These are phyloP conservation scores for Pugionium cornutum DNA, from an alignment of 345 rosid species.

Conservation along the genomic window DNA sequence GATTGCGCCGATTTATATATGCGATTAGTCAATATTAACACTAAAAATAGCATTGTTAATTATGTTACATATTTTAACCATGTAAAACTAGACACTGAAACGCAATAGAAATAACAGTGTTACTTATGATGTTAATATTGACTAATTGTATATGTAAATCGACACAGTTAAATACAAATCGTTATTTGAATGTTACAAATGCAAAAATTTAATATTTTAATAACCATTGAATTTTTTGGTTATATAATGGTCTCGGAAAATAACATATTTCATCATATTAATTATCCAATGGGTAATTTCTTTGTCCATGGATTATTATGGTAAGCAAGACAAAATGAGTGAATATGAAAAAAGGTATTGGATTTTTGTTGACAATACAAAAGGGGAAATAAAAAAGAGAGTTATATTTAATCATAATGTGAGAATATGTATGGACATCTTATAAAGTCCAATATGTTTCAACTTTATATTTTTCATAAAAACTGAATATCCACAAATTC, in stretches of 20 bases:
- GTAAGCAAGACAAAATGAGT: slow-evolving; percentile 42
- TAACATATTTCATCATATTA: slow-evolving; percentile 28
- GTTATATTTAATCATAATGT: slow-evolving; percentile 27
- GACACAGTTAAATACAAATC: too few relatives aligned
- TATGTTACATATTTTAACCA: too few relatives aligned
- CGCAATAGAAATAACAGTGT: too few relatives aligned
- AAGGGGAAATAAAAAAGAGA: slow-evolving; percentile 37
- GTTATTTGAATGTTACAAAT: too few relatives aligned
- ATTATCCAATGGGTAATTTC: slow-evolving; percentile 20
- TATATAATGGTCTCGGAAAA: slow-evolving; percentile 22
- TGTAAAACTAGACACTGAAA: too few relatives aligned
- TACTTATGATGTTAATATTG: too few relatives aligned
- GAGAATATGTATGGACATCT: slow-evolving; percentile 46
- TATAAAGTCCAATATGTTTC: slow-evolving; percentile 37
- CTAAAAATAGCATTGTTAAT: too few relatives aligned
- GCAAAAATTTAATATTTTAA: too few relatives aligned
- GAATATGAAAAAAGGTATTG: slow-evolving; percentile 46
- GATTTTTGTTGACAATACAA: slow-evolving; percentile 51
- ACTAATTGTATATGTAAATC: too few relatives aligned
- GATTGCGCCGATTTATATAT: too few relatives aligned
- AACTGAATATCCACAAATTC: slow-evolving; percentile 21
- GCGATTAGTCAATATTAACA: too few relatives aligned
- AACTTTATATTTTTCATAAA: slow-evolving; percentile 25
- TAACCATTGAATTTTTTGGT: neutral
- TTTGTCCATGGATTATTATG: slow-evolving; percentile 35